phyloP scores from a whole-genome alignment of 1,284 basidiomycete species.

The Ceratobasidium theobromae region DNA sequence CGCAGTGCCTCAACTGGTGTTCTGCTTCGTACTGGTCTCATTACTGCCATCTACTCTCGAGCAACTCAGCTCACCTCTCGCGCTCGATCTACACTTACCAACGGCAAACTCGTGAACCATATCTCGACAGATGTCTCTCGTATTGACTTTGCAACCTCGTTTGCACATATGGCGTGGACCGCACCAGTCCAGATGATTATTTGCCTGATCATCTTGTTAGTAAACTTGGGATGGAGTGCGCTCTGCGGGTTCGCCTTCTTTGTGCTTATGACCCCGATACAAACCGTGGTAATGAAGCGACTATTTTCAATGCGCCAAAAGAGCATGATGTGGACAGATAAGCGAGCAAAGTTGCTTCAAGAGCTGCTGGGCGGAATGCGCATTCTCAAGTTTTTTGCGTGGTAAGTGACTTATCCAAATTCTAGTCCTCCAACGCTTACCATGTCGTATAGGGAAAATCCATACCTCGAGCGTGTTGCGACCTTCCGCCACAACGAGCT shows the following conservation, averaged over 20 bases:
- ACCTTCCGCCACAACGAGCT: conserved; percentile 76
- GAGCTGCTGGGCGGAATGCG: conserved; percentile 65
- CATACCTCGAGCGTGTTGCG: conserved; percentile 59
- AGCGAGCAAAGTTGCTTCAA: conserved; percentile 77
- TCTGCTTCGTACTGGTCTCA: conserved; percentile 81
- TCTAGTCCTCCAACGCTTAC: conserved; percentile 35
- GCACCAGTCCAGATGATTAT: conserved; percentile 72
- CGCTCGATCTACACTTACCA: conserved; percentile 78
- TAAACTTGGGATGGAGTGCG: conserved; percentile 76
- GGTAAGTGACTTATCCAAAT: conserved; percentile 63
- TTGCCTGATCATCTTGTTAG: conserved; percentile 67
- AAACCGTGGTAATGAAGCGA: conserved; percentile 71
- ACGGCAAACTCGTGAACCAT: conserved; percentile 87
- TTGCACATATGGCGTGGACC: conserved; percentile 68
- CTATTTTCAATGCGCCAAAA: conserved; percentile 72
- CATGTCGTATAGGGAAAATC: conserved; percentile 39
- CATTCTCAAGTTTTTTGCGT: conserved; percentile 88
- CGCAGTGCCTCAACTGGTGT: conserved; percentile 73
- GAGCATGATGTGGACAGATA: conserved; percentile 88
- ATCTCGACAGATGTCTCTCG: conserved; percentile 91
- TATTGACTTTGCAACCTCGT: conserved; percentile 58
- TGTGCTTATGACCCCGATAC: conserved; percentile 62
- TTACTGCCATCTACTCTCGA: conserved; percentile 83
- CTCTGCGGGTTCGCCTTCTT: conserved; percentile 85
- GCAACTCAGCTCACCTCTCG: conserved; percentile 78